phyloP scores from a whole-genome alignment of 1,284 basidiomycete genomes.

The Exobasidium cylindrosporum region DNA sequence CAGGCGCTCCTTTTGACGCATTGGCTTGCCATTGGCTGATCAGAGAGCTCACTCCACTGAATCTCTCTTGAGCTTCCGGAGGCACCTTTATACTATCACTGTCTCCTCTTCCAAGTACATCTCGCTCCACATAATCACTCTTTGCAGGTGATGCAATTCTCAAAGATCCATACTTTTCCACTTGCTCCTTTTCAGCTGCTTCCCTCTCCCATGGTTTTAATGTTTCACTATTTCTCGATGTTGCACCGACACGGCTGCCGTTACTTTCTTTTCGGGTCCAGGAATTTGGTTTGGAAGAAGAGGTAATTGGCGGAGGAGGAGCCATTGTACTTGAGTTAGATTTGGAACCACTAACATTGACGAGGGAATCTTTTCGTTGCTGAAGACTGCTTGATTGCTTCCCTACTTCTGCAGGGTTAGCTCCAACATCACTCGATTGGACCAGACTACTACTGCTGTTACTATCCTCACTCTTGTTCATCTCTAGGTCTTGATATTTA shows the following conservation, averaged over 20 bases:
- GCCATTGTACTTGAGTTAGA: neutral
- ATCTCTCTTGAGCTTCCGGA: constrained; percentile 20
- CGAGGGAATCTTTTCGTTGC: neutral
- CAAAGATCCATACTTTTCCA: constrained; percentile 14
- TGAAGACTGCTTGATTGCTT: neutral
- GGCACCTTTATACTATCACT: neutral
- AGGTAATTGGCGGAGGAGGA: neutral
- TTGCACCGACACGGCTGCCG: neutral
- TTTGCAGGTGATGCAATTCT: constrained; percentile 5
- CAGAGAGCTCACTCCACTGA: constrained; percentile 18
- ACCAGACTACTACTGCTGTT: neutral
- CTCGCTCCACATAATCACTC: constrained; percentile 4
- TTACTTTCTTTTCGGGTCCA: neutral
- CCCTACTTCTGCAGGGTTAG: neutral
- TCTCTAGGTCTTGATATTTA: neutral
- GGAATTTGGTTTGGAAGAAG: constrained; percentile 7
- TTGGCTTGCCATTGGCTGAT: constrained; percentile 20
- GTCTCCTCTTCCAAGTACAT: too few relatives aligned
- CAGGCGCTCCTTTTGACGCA: constrained; percentile 23
- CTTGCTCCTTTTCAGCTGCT: constrained; percentile 26
- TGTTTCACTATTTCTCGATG: neutral
- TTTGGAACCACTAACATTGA: neutral
- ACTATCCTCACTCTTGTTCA: constrained; percentile 5
- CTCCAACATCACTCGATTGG: neutral
- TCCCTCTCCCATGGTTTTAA: constrained; percentile 43